phyloP scores from a whole-genome alignment of 2,329 filamentous ascomycete genomes.

The Thielaviopsis musarum region DNA sequence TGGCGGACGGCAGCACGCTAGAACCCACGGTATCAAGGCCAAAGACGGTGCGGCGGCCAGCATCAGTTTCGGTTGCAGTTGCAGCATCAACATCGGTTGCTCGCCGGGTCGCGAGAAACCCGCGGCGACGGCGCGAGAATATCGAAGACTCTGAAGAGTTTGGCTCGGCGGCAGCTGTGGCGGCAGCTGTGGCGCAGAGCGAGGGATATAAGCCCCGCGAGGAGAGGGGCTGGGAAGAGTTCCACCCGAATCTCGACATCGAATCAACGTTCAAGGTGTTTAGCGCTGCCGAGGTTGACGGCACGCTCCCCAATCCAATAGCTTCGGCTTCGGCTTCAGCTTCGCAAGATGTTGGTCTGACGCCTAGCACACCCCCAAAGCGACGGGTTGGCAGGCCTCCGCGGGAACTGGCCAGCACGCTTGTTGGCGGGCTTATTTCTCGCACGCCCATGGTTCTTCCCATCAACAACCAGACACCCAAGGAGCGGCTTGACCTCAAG shows the following conservation, averaged over 20 bases:
- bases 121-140: conserved; percentile 34
- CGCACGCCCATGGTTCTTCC: conserved; percentile 51
- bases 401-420: conserved; percentile 35
- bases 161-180: conserved; percentile 75
- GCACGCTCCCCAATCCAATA: conserved; percentile 35
- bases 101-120: conserved; percentile 38
- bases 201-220: conserved; percentile 96
- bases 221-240: conserved; percentile 94
- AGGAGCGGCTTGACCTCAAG: conserved; percentile 63
- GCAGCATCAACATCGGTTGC: conserved; percentile 22
- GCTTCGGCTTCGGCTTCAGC: background rate
- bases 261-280: conserved; percentile 65
- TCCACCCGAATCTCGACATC: conserved; percentile 88
- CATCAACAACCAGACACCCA: conserved; percentile 63
- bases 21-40: conserved; percentile 30
- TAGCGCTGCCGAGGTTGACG: conserved; percentile 71
- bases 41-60: conserved; percentile 14
- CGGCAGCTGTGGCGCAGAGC: conserved; percentile 72
- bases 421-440: conserved; percentile 25
- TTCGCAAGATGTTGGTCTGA: background rate
- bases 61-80: conserved; percentile 17
- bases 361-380: conserved; percentile 23
- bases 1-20: background rate
- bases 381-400: conserved; percentile 29
- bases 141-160: conserved; percentile 50